Evolutionary conservation across 2,329 filamentous ascomycete species (phyloP), one percentile per base, ranked within the genome.

Genomic region (Colletotrichum endophyticum): DNA sequence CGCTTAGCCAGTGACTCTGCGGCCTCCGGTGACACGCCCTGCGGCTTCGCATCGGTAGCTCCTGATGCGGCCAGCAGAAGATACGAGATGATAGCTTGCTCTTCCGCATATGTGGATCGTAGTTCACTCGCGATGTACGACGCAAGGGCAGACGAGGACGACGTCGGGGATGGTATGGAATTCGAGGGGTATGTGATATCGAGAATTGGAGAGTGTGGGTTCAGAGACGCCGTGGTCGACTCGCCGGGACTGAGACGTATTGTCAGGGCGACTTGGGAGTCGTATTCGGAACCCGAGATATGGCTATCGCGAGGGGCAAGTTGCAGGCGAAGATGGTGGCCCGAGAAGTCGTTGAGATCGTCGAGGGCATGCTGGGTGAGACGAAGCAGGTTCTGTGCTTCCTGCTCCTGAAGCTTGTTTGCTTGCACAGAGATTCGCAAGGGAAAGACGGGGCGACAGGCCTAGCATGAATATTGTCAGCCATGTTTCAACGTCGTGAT

Each of bases 351-450:
- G 81, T 96, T 96, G 76, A 96, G 90, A 80, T 95, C 94, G 84
- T 98, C 96, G 72, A 99, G 91, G 13, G 94, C 93, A 84, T 95
- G 93, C 82, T 99, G 96, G 0, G 95, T 96, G n/a, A 94, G 90
- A 74, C 93, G 94, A 66, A 98, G 86, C 15, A 98, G 90, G 81
- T 93, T 91, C 81, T 94, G 91, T 3, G 93, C 92, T 81, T 98
- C 95, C 57, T 91, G 86, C 2, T 91, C 87, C 66, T 92, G 90
- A 34, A 98, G 85, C 15, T 88, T 87, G 44, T 93, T 90, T 32
- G 95, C 92, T 80, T 95, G 91, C 78, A 99, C 89, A 32, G 93
- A 92, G 79, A 99, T 95, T 77, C 94, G 93, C 25, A 99, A 89
- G 9, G 97, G 96, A 79, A 98, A 98, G 22, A 96, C 94, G 34